These are phyloP conservation scores for Cystobasidium slooffiae DNA, from an alignment of 1,284 basidiomycete species.

Conservation along the genomic window DNA sequence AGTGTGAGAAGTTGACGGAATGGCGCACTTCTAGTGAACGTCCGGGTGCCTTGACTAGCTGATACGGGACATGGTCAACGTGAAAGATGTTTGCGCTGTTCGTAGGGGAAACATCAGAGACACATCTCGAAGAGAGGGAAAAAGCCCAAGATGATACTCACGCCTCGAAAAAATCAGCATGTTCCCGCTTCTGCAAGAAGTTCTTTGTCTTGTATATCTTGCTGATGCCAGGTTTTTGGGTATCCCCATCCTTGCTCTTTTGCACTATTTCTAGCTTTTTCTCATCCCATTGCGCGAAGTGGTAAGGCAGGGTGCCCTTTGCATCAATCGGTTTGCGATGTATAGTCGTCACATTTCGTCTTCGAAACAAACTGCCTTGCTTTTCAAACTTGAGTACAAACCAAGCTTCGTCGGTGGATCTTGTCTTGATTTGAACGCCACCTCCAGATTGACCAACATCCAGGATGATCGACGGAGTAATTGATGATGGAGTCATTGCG, in stretches of 20 bases:
- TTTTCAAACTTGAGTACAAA: slow-evolving; percentile 27
- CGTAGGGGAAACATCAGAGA: neutral
- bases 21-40: neutral
- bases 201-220: slow-evolving; percentile 12
- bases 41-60: slow-evolving; percentile 1
- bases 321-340: slow-evolving; percentile 12
- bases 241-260: neutral
- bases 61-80: slow-evolving; percentile 13
- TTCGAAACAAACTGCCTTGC: neutral
- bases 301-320: slow-evolving; percentile 16
- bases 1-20: neutral
- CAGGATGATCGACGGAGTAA: neutral
- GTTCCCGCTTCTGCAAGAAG: slow-evolving; percentile 4
- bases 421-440: slow-evolving; percentile 4
- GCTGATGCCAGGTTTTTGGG: neutral
- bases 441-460: slow-evolving; percentile 14
- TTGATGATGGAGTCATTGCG: neutral
- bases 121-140: neutral
- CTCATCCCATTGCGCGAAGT: slow-evolving; percentile 19
- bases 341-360: slow-evolving; percentile 14
- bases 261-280: slow-evolving; percentile 5
- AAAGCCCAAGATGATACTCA: neutral
- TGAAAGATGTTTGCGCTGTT: slow-evolving; percentile 12
- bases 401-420: neutral
- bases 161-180: slow-evolving; percentile 1